These are phyloP conservation scores for Penicillium macrosclerotiorum DNA, from an alignment of 495 filamentous ascomycete species.

Conservation along the genomic window DNA sequence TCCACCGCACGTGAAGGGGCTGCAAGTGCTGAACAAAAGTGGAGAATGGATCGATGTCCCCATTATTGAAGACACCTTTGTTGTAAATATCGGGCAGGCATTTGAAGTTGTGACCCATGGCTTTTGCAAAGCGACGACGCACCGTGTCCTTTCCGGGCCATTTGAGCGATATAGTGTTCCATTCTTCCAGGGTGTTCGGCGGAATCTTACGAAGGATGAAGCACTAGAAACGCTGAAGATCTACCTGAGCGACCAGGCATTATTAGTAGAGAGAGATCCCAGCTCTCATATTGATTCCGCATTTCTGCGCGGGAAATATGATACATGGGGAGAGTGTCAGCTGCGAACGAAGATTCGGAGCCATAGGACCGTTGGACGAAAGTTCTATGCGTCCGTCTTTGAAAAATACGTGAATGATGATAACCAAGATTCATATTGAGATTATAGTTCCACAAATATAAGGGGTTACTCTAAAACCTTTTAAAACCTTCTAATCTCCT, in stretches of 20 bases:
- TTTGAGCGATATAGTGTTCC: slow-evolving; percentile 43
- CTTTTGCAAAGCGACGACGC: slow-evolving; percentile 51
- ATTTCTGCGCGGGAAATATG: slow-evolving; percentile 41
- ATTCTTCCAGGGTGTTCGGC: slow-evolving; percentile 46
- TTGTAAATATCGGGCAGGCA: slow-evolving; percentile 57
- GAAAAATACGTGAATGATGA: slow-evolving; percentile 33
- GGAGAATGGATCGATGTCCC: slow-evolving; percentile 53
- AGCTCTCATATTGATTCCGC: slow-evolving; percentile 37
- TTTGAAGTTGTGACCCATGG: slow-evolving; percentile 57
- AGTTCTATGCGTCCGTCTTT: slow-evolving; percentile 39
- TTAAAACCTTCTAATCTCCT: slow-evolving; percentile 21
- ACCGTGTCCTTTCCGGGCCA: slow-evolving; percentile 38
- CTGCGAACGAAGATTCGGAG: slow-evolving; percentile 44
- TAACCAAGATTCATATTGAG: neutral
- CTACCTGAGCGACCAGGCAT: slow-evolving; percentile 22
- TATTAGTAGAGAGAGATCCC: slow-evolving; percentile 6
- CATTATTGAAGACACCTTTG: slow-evolving; percentile 46
- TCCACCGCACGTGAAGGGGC: slow-evolving; percentile 38
- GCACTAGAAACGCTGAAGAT: slow-evolving; percentile 28
- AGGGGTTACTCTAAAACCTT: neutral
- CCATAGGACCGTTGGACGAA: slow-evolving; percentile 39
- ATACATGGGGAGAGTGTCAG: slow-evolving; percentile 49
- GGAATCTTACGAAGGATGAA: slow-evolving; percentile 36
- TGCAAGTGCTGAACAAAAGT: slow-evolving; percentile 48
- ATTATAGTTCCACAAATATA: neutral